Conservation (phyloP, 2,329 filamentous ascomycete species). For the Fusarium sp. region DNA sequence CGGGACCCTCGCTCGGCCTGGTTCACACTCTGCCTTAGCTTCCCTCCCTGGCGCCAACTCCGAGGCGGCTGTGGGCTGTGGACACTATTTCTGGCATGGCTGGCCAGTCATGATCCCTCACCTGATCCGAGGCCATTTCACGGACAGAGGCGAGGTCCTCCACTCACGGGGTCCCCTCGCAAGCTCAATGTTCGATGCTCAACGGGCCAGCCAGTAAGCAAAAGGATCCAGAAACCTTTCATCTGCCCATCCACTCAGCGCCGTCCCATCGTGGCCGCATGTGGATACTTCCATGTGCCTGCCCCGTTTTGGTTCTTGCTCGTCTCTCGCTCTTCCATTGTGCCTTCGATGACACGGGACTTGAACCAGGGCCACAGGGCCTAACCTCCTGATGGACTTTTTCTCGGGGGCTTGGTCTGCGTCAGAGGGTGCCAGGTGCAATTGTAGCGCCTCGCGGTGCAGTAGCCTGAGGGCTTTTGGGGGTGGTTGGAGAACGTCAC, state of each 20-base stretch:
- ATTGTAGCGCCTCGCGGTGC: background rate
- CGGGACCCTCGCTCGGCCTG: slow-evolving; percentile 1
- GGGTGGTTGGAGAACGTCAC: slow-evolving; percentile 40
- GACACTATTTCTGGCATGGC: slow-evolving; percentile 43
- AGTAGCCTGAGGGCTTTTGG: slow-evolving; percentile 12
- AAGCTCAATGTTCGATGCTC: slow-evolving; percentile 1
- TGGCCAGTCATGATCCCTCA: slow-evolving; percentile 36
- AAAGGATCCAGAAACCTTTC: slow-evolving; percentile 3
- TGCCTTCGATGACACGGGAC: slow-evolving; percentile 9
- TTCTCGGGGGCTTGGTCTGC: slow-evolving; percentile 6
- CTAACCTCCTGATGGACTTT: slow-evolving; percentile 15
- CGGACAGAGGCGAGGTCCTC: slow-evolving; percentile 37
- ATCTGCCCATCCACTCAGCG: background rate
- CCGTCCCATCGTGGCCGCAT: background rate
- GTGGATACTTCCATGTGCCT: slow-evolving; percentile 7
- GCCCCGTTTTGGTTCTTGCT: slow-evolving; percentile 8
- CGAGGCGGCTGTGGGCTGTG: slow-evolving; percentile 45
- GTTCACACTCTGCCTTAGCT: slow-evolving; percentile 21
- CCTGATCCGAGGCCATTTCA: slow-evolving; percentile 38
- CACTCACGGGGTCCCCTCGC: slow-evolving; percentile 24
- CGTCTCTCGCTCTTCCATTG: background rate
- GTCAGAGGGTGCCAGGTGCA: slow-evolving; percentile 7
- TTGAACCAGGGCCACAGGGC: slow-evolving; percentile 6
- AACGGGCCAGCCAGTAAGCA: background rate
- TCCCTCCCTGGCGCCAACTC: slow-evolving; percentile 36